Percentiles rank a stretch among this genome's conserved stretches.
These are phyloP conservation scores for Chaetomiaceae sp. DNA, from an alignment of 2,329 filamentous ascomycete species.

Conservation along the genomic window DNA sequence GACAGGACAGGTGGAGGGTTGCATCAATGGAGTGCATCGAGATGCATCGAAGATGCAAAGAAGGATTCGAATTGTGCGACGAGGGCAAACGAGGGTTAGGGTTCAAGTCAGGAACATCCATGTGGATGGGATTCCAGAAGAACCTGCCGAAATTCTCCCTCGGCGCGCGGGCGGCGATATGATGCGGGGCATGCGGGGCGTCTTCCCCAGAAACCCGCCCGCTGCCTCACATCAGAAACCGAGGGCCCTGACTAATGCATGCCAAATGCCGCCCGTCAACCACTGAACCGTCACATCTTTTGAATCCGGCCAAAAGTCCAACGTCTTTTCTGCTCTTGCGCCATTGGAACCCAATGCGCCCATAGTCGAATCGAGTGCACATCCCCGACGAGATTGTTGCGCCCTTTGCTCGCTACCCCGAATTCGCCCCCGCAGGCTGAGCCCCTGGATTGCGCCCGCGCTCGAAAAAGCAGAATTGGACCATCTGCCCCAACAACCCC, in stretches of 20 bases:
- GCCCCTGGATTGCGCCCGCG: slow-evolving; percentile 4
- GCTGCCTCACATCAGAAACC: slow-evolving; percentile 2
- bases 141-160: slow-evolving; percentile 5
- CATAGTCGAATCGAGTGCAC: not conserved
- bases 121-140: not conserved
- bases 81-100: not conserved
- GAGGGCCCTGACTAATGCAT: slow-evolving; percentile 18
- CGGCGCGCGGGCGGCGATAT: slow-evolving; percentile 3
- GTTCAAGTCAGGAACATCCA: not conserved
- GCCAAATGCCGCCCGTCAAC: slow-evolving; percentile 5
- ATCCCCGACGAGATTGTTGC: too few species aligned
- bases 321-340: not conserved
- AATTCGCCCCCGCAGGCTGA: not conserved
- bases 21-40: too few species aligned
- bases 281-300: not conserved
- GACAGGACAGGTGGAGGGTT: too few species aligned
- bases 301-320: not conserved
- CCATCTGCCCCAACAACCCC: not conserved
- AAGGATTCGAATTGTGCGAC: too few species aligned
- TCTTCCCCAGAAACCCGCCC: slow-evolving; percentile 3
- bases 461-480: not conserved
- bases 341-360: not conserved
- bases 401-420: not conserved
- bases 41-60: too few species aligned
- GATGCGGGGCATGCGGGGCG: slow-evolving; percentile 12